phyloP scores from a whole-genome alignment of 345 rosid genomes.

The Dipteronia dyeriana region DNA sequence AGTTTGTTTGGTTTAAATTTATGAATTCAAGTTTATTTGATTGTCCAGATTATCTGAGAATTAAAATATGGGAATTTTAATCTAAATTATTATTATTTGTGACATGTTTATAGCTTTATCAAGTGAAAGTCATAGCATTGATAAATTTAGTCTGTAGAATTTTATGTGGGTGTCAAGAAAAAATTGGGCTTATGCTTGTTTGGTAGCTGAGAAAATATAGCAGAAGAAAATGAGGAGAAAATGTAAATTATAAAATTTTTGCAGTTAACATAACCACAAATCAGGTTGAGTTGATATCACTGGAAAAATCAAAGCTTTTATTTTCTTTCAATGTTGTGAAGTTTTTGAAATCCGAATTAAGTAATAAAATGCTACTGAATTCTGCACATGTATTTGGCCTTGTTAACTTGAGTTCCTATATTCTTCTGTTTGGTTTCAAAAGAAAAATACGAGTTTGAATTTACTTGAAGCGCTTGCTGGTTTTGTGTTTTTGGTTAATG shows the following conservation, averaged over 20 bases:
- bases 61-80: not conserved
- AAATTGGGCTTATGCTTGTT: constrained; percentile 15
- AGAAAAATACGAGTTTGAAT: not conserved
- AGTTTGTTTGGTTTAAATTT: constrained; percentile 3
- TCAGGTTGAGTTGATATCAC: not conserved
- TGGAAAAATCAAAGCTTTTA: not conserved
- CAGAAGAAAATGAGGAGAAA: not conserved
- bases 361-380: not conserved
- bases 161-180: not conserved
- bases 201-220: constrained; percentile 14
- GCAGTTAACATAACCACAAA: not conserved
- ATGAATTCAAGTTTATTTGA: constrained; percentile 15
- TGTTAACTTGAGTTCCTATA: not conserved
- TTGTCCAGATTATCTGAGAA: constrained; percentile 15
- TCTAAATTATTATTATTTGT: not conserved
- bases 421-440: not conserved
- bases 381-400: not conserved
- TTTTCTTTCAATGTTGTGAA: not conserved
- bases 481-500: not conserved
- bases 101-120: not conserved
- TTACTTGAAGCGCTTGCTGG: not conserved
- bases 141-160: constrained; percentile 1
- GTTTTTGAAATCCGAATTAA: not conserved
- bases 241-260: not conserved
- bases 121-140: not conserved